Conservation (phyloP, 345 rosid genomes). For the Kandelia obovata region DNA sequence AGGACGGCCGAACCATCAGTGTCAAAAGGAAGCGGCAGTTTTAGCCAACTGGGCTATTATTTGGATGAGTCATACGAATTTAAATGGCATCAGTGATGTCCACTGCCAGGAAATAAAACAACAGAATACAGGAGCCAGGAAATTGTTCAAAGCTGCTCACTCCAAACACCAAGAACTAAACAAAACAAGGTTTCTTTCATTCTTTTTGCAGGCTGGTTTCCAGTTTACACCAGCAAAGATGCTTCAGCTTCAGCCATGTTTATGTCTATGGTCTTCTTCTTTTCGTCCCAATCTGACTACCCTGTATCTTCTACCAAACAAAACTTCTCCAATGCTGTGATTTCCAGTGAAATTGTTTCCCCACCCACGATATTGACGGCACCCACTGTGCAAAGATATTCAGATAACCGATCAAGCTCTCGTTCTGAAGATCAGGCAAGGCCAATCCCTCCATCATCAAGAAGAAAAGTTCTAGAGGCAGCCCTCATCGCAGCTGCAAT, state of each 20-base stretch:
- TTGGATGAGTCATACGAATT: background rate
- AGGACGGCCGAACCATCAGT: constrained; percentile 13
- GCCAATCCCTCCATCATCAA: constrained; percentile 9
- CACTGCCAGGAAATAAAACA: constrained; percentile 24
- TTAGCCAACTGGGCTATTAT: background rate
- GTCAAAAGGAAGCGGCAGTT: background rate
- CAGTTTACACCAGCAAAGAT: background rate
- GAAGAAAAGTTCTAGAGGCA: constrained; percentile 15
- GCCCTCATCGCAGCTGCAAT: constrained; percentile 27
- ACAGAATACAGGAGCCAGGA: constrained; percentile 2
- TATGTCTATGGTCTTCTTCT: background rate
- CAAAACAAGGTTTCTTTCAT: constrained; percentile 2
- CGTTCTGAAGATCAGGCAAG: constrained; percentile 5
- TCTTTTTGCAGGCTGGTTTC: background rate
- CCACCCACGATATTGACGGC: background rate
- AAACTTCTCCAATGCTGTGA: background rate
- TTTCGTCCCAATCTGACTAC: constrained; percentile 1
- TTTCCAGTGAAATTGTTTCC: background rate
- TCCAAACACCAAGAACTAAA: background rate
- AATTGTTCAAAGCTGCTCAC: constrained; percentile 6
- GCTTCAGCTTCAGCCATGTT: constrained; percentile 15
- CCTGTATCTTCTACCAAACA: constrained; percentile 6
- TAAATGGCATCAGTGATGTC: constrained; percentile 25
- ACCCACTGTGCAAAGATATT: too few relatives aligned
- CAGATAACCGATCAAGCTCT: background rate